Conservation (phyloP, 2,329 filamentous ascomycete species). For the Stachybotrys chartarum region DNA sequence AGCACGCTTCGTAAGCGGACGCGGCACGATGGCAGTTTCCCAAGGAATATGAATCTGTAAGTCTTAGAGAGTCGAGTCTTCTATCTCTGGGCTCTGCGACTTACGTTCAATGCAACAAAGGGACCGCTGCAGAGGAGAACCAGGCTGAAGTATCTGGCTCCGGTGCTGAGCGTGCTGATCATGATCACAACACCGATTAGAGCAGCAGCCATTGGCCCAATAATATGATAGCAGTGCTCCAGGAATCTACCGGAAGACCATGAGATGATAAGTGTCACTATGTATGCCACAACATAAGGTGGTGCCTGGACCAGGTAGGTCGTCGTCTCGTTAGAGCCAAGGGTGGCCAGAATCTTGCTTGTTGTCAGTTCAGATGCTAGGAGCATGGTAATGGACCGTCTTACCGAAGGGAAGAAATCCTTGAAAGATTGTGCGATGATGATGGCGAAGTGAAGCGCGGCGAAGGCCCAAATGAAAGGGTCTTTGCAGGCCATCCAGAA, state of each 20-base stretch:
- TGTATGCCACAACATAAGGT: conserved; percentile 32
- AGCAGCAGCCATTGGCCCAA: conserved; percentile 26
- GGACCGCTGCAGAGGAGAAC: conserved; percentile 31
- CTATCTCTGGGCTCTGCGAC: background rate
- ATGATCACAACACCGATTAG: conserved; percentile 31
- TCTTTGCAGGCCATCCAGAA: conserved; percentile 24
- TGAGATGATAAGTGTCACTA: conserved; percentile 27
- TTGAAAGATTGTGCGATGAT: conserved; percentile 35
- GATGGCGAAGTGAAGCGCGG: conserved; percentile 31
- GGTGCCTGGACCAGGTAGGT: conserved; percentile 34
- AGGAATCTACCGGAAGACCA: conserved; percentile 30
- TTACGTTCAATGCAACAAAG: conserved; percentile 8
- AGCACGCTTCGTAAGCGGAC: conserved; percentile 28
- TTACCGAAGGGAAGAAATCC: conserved; percentile 33
- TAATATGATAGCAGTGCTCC: conserved; percentile 33
- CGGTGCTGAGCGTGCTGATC: conserved; percentile 31
- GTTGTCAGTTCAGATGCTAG: background rate
- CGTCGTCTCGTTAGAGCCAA: conserved; percentile 15
- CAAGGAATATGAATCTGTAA: conserved; percentile 24
- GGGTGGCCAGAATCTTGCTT: conserved; percentile 17
- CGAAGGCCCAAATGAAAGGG: conserved; percentile 30
- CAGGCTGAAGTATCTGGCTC: conserved; percentile 32
- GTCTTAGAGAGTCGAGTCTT: background rate
- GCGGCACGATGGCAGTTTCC: conserved; percentile 30
- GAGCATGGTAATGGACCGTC: background rate